Evolutionary conservation across 2,329 filamentous ascomycete genomes (phyloP), one percentile per base, ranked within the genome.

Genomic region (Reticulascus tulasneorum): DNA sequence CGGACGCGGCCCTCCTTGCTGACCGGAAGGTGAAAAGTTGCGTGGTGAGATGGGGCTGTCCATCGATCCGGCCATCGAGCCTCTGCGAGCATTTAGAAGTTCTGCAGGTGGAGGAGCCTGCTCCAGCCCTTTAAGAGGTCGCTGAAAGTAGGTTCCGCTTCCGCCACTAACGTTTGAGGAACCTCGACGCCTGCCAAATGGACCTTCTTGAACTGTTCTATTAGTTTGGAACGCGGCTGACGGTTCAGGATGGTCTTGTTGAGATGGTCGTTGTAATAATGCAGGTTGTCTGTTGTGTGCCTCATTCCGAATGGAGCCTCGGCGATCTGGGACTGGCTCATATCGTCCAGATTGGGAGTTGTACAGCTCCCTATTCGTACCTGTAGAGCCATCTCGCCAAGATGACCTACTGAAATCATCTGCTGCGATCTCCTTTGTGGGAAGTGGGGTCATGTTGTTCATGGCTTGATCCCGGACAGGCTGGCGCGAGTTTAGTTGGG

Each of bases 321-420:
- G 79, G 23, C 89, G 82, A 44, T 95, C 88, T 34, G 76, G 69
- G 4, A 90, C 91, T 12, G 90, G 89, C 56, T 97, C 91, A 50
- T 95, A 94, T 33, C 88, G 83, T 13, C 91, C 91, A 35, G 88
- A 95, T 37, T 94, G 85, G n/a, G 91, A 94, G 57, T 97, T 96
- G 65, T 82, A 97, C 0, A 97, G 69, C 58, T 97, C 90, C 38
- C 86, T 74, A 44, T 78, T 81, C 9, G 74, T 70, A 37, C 75
- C 70, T 1, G 68, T 55, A 23, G 73, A 70, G 6, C 81, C 76
- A 44, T 95, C 88, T 51, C 85, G 77, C 82, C 86, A 94, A 22
- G 82, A 77, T 34, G 83, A 79, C 44, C 93, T 77, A 56, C 84
- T 94, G 54, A 96, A 97, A 47, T 95, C 91, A 58, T 97, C 93